Conservation (phyloP, 2,329 filamentous ascomycete species). For the Botrytis hyacinthi region DNA sequence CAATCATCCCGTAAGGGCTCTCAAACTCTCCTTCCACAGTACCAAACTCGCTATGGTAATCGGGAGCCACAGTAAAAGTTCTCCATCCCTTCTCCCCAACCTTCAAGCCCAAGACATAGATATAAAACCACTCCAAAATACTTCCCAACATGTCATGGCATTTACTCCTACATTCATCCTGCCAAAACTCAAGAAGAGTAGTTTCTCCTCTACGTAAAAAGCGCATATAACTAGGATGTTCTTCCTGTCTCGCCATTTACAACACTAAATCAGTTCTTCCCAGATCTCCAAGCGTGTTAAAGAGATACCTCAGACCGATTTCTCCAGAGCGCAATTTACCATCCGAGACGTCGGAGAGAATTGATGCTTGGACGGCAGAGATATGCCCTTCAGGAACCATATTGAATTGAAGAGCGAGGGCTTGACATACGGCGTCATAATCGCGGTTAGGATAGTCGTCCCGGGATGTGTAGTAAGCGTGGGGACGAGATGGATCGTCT, state of each 20-base stretch:
- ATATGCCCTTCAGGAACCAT: neutral
- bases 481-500: neutral
- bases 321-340: neutral
- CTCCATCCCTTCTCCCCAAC: neutral
- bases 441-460: neutral
- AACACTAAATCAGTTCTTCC: neutral
- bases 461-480: neutral
- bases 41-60: neutral
- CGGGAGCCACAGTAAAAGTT: neutral
- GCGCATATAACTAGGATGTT: constrained; percentile 8
- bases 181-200: constrained; percentile 46
- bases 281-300: neutral
- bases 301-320: neutral
- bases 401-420: neutral
- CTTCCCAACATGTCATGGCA: constrained; percentile 50
- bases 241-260: neutral
- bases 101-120: neutral
- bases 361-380: neutral
- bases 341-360: neutral
- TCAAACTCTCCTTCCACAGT: neutral
- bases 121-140: constrained; percentile 50
- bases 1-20: neutral
- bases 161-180: constrained; percentile 45
- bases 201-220: constrained; percentile 43
- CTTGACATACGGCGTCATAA: neutral